A percentile compares a stretch with the other conserved stretches of the same genome.
Evolutionary conservation across 2,329 filamentous ascomycete genomes (phyloP).

Genomic region (Arthrobotrys sphaeroides): DNA sequence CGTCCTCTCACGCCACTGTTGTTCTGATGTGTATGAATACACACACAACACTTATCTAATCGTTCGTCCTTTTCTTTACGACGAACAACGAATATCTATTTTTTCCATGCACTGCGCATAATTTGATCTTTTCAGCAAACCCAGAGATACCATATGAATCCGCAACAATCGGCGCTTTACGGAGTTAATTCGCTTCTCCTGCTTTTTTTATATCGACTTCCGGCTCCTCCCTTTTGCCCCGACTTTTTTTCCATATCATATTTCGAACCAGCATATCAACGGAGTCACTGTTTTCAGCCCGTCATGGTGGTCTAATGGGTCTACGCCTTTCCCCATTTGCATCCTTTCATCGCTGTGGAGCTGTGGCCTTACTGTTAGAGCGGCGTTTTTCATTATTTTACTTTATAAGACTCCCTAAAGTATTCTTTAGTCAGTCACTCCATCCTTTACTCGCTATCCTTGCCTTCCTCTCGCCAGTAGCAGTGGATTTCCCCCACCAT

Average conservation of each 20-base stretch:
- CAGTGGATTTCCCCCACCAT: not conserved
- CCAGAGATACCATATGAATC: constrained; percentile 45
- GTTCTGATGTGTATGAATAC: constrained; percentile 7
- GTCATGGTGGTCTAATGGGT: not conserved
- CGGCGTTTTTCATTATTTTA: not conserved
- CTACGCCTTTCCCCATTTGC: not conserved
- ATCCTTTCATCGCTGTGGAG: not conserved
- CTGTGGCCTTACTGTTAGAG: constrained; percentile 17
- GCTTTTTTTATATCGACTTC: not conserved
- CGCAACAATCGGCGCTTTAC: constrained; percentile 28
- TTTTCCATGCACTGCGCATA: constrained; percentile 13
- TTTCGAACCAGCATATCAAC: constrained; percentile 28
- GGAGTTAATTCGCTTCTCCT: constrained; percentile 24
- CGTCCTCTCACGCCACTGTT: not conserved
- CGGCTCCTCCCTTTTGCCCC: not conserved
- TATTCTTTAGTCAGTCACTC: not conserved
- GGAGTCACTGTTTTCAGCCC: constrained; percentile 38
- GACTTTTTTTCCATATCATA: constrained; percentile 21
- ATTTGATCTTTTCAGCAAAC: constrained; percentile 22
- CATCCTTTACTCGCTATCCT: not conserved
- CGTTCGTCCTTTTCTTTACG: not conserved
- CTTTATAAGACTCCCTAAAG: not conserved
- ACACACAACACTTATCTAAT: not conserved
- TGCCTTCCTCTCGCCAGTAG: not conserved
- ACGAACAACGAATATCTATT: constrained; percentile 3